Percentiles rank a stretch among this genome's conserved stretches.
Evolutionary conservation across 208 protist species (phyloP).

Genomic region (Trypanosoma mega): DNA sequence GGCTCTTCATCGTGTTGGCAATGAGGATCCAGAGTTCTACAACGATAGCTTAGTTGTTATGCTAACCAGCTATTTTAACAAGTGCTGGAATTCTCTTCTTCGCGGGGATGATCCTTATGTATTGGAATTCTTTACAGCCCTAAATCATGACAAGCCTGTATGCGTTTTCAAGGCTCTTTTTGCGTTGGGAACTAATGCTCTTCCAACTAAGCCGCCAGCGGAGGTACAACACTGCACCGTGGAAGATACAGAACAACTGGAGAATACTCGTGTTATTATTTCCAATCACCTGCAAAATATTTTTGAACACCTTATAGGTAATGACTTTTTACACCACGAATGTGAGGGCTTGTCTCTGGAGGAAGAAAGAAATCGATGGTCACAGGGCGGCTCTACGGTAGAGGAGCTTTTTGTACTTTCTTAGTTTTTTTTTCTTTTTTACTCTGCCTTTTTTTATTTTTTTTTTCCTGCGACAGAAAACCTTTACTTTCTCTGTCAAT

Average conservation of each 20-base stretch:
- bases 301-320: conserved; percentile 5
- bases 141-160: conserved; percentile 16
- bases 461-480: too few species aligned
- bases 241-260: conserved; percentile 13
- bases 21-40: conserved; percentile 10
- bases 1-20: conserved; percentile 21
- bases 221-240: conserved; percentile 6
- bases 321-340: conserved; percentile 17
- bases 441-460: conserved; percentile 3
- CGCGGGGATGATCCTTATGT: conserved; percentile 20
- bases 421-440: conserved; percentile 3
- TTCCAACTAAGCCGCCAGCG: conserved; percentile 12
- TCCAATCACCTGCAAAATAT: conserved; percentile 4
- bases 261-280: conserved; percentile 10
- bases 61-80: conserved; percentile 23
- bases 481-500: too few species aligned
- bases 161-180: conserved; percentile 27
- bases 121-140: conserved; percentile 4
- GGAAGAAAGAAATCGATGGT: conserved; percentile 18
- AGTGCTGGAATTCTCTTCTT: conserved; percentile 31
- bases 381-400: conserved; percentile 1
- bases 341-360: conserved; percentile 24
- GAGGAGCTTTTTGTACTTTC: conserved; percentile 29
- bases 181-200: conserved; percentile 13
- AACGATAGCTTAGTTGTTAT: conserved; percentile 26